phyloP scores from a whole-genome alignment of 768 basidiomycete species.

The Symmetrospora coprosmae region DNA sequence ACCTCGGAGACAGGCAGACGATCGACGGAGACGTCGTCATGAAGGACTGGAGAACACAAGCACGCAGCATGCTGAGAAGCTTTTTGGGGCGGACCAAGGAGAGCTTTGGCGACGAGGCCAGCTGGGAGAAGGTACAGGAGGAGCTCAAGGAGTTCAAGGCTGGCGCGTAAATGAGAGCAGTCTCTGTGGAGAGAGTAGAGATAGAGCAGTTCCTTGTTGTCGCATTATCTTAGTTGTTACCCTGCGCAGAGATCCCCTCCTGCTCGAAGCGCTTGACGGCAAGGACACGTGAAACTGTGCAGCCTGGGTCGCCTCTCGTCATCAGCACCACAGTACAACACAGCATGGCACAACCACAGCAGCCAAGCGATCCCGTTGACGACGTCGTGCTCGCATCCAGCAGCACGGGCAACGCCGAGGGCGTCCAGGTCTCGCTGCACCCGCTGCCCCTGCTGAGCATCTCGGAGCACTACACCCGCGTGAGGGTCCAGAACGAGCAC shows the following conservation, averaged over 20 bases:
- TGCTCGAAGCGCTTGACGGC: no score
- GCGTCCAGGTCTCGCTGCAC: constrained; percentile 41
- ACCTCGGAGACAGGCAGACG: constrained; percentile 47
- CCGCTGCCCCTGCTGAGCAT: constrained; percentile 92
- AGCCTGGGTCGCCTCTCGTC: background rate
- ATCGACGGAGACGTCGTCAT: constrained; percentile 31
- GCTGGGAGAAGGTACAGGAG: constrained; percentile 57
- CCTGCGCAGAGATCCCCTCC: no score
- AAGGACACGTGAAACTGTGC: background rate
- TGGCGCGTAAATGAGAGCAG: no score
- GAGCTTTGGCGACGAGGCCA: constrained; percentile 70
- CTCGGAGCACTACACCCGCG: constrained; percentile 82
- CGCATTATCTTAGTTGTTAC: background rate
- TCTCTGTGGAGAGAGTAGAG: background rate
- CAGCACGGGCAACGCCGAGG: no score
- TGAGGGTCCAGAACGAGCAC: constrained; percentile 52
- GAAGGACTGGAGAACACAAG: constrained; percentile 65
- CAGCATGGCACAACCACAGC: no score
- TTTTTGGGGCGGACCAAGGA: constrained; percentile 76
- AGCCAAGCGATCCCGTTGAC: no score
- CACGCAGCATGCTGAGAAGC: constrained; percentile 67
- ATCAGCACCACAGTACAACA: no score
- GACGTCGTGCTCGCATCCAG: no score
- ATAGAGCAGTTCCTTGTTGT: background rate
- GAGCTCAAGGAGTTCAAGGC: constrained; percentile 52